phyloP scores from a whole-genome alignment of 441 rosid species.

The Erodium trifolium region DNA sequence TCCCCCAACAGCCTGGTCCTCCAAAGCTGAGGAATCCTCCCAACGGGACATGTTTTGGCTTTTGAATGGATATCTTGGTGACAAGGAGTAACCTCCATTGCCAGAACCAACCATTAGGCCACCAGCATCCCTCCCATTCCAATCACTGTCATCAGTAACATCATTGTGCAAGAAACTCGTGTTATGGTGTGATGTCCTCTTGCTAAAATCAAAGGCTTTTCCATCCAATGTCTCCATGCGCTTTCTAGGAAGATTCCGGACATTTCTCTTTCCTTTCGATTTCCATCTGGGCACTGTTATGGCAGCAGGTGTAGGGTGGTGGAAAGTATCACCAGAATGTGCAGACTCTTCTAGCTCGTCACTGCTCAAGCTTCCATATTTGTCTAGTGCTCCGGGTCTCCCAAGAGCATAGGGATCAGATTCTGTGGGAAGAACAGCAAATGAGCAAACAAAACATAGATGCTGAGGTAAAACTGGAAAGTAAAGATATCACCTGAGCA shows the following conservation, averaged over 20 bases:
- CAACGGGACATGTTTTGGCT: constrained; percentile 39
- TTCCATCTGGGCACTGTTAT: constrained; percentile 86
- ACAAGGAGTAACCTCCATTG: constrained; percentile 29
- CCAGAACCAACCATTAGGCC: constrained; percentile 33
- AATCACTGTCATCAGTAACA: constrained; percentile 38
- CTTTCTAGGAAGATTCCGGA: constrained; percentile 53
- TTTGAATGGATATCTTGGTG: constrained; percentile 35
- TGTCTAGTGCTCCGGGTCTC: constrained; percentile 34
- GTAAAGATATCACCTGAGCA: not conserved
- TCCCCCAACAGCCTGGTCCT: constrained; percentile 28
- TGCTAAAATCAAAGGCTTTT: constrained; percentile 29
- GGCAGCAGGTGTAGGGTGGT: constrained; percentile 32
- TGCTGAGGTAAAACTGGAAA: not conserved
- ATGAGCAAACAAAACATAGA: constrained; percentile 26
- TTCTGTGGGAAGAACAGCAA: constrained; percentile 37
- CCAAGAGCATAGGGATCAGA: constrained; percentile 31
- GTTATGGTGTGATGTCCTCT: constrained; percentile 34
- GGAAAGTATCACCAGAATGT: constrained; percentile 50
- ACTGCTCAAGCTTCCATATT: constrained; percentile 58
- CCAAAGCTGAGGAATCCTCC: constrained; percentile 44
- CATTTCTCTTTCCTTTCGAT: constrained; percentile 78
- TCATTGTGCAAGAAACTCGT: constrained; percentile 26
- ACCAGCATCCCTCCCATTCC: constrained; percentile 33
- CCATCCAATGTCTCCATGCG: constrained; percentile 31
- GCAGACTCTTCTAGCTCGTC: constrained; percentile 65